Evolutionary conservation across 345 rosid genomes (phyloP).

Genomic region (Bretschneidera sinensis): DNA sequence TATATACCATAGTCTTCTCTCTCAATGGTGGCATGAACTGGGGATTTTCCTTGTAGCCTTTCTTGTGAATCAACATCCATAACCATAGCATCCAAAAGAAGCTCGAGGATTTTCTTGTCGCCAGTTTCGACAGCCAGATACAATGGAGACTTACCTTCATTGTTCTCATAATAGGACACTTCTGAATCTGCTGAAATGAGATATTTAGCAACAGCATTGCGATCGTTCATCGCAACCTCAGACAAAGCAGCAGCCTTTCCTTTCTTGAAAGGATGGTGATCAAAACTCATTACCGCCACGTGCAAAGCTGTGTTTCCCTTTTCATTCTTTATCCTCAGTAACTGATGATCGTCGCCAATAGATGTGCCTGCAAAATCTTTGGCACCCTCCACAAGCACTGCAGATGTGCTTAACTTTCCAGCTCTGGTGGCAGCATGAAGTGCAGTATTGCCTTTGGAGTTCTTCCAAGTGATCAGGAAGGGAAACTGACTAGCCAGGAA

Average conservation of each 20-base stretch:
- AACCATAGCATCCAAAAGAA: too few species aligned
- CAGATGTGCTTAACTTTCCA: not conserved
- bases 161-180: not conserved
- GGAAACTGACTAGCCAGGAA: not conserved
- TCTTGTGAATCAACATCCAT: too few species aligned
- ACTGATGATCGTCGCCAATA: too few species aligned
- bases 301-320: conserved; percentile 9
- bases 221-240: too few species aligned
- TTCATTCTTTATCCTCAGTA: not conserved
- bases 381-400: not conserved
- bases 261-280: too few species aligned
- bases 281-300: not conserved
- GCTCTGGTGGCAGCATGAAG: conserved; percentile 8
- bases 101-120: not conserved
- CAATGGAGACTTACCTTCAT: not conserved
- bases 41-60: too few species aligned
- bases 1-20: not conserved
- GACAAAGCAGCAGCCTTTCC: too few species aligned
- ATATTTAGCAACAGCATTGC: too few species aligned
- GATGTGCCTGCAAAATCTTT: not conserved
- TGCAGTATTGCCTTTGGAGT: conserved; percentile 6
- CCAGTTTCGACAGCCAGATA: not conserved
- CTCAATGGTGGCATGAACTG: not conserved
- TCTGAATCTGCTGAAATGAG: not conserved
- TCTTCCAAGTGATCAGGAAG: not conserved